Conservation (phyloP, 2,329 filamentous ascomycete species). For the Alternaria gaisen region DNA sequence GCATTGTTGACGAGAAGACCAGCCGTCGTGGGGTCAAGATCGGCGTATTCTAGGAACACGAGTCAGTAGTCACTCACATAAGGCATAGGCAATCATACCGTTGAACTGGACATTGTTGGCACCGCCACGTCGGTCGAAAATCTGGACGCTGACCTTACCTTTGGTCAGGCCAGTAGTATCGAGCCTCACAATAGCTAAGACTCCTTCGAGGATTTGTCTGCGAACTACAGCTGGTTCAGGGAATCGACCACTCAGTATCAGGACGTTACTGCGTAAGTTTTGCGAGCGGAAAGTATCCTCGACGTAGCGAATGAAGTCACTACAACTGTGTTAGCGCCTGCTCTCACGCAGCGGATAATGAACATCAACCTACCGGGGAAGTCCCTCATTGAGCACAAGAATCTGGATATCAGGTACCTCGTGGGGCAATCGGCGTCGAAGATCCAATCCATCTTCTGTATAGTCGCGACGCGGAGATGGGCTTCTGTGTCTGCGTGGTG, state of each 20-base stretch:
- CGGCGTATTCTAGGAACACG: constrained; percentile 72
- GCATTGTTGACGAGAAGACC: constrained; percentile 81
- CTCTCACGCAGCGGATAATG: background rate
- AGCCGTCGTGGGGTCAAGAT: constrained; percentile 79
- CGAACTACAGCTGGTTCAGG: constrained; percentile 82
- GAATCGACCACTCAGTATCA: constrained; percentile 80
- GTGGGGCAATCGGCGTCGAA: constrained; percentile 75
- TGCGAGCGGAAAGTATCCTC: constrained; percentile 77
- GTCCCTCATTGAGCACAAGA: constrained; percentile 75
- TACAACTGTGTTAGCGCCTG: constrained; percentile 17
- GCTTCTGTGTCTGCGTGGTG: constrained; percentile 71
- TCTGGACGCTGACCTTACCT: constrained; percentile 80
- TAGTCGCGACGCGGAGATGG: constrained; percentile 71
- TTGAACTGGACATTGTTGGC: constrained; percentile 81
- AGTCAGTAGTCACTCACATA: constrained; percentile 28
- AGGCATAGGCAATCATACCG: constrained; percentile 51
- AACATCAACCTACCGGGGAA: constrained; percentile 53
- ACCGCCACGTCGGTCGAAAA: constrained; percentile 84
- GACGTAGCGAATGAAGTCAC: constrained; percentile 84
- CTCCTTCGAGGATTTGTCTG: constrained; percentile 86
- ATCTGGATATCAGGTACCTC: constrained; percentile 92
- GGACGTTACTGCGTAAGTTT: constrained; percentile 77
- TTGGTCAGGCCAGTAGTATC: constrained; percentile 73
- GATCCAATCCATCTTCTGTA: constrained; percentile 67
- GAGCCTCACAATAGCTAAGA: constrained; percentile 83